Evolutionary conservation across 169 alveolate genomes (phyloP).

Genomic region (Plasmodium gallinaceum): DNA sequence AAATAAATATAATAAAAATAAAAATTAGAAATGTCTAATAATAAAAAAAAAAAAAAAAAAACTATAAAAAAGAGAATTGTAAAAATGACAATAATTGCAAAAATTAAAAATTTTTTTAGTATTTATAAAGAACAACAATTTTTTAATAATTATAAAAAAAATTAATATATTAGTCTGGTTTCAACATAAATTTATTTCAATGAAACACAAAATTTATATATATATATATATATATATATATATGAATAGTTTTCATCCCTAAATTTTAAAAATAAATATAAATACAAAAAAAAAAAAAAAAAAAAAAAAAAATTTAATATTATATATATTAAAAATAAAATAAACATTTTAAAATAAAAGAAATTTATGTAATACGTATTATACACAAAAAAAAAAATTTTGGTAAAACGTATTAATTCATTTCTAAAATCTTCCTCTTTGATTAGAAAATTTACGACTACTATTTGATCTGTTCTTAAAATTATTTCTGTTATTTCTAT

Average conservation of each 20-base stretch:
- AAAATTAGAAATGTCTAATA: too few relatives aligned
- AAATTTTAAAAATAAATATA: not conserved
- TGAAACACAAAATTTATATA: not conserved
- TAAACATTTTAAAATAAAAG: not conserved
- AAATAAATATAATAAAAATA: too few relatives aligned
- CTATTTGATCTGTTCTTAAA: slow-evolving; percentile 51
- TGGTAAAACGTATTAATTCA: not conserved
- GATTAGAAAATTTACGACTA: slow-evolving; percentile 50
- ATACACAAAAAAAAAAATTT: not conserved
- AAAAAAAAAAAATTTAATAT: slow-evolving; percentile 7
- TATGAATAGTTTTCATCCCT: not conserved
- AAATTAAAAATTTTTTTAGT: too few relatives aligned
- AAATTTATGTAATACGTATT: not conserved
- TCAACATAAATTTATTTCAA: not conserved
- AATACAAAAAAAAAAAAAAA: not conserved
- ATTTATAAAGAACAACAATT: too few relatives aligned
- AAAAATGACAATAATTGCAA: too few relatives aligned
- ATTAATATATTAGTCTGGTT: too few relatives aligned
- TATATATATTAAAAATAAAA: slow-evolving; percentile 23
- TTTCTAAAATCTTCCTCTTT: slow-evolving; percentile 58
- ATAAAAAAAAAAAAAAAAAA: too few relatives aligned
- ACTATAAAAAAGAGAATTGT: too few relatives aligned
- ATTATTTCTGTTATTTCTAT: slow-evolving; percentile 19
- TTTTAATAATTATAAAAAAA: too few relatives aligned
- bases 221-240: slow-evolving; percentile 11